Percentiles rank a stretch among this genome's conserved stretches.
Evolutionary conservation across 306 rosid species (phyloP).

Genomic region (Acacia crassicarpa): DNA sequence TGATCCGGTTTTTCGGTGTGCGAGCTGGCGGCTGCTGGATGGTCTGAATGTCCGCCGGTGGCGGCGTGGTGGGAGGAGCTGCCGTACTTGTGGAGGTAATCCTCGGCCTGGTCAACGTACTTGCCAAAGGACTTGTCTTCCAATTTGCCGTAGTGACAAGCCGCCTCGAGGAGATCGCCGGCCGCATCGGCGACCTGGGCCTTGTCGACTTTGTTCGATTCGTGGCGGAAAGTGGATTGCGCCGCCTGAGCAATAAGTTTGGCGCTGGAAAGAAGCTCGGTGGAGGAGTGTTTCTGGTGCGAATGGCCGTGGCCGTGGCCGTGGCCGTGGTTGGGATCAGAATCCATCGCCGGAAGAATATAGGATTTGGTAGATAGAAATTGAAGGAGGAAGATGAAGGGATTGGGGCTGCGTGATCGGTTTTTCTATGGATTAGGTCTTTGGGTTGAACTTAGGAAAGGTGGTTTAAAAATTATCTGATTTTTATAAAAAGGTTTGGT

Average conservation of each 20-base stretch:
- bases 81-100: slow-evolving; percentile 20
- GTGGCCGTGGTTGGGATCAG: background rate
- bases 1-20: background rate
- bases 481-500: too few species aligned
- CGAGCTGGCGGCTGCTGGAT: background rate
- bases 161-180: slow-evolving; percentile 37
- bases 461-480: too few species aligned
- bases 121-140: slow-evolving; percentile 32
- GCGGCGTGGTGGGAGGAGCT: background rate
- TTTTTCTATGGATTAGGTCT: too few species aligned
- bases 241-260: slow-evolving; percentile 53
- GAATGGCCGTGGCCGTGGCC: background rate
- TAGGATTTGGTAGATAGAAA: background rate
- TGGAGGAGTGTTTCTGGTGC: slow-evolving; percentile 15
- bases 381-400: background rate
- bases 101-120: slow-evolving; percentile 37
- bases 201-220: slow-evolving; percentile 45
- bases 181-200: slow-evolving; percentile 41
- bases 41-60: background rate
- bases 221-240: slow-evolving; percentile 17
- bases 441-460: too few species aligned
- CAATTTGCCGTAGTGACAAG: slow-evolving; percentile 32
- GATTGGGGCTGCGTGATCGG: too few species aligned
- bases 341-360: background rate
- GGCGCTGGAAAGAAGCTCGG: slow-evolving; percentile 47